phyloP scores from a whole-genome alignment of 2,329 filamentous ascomycete species.

The Ascosphaera apis region DNA sequence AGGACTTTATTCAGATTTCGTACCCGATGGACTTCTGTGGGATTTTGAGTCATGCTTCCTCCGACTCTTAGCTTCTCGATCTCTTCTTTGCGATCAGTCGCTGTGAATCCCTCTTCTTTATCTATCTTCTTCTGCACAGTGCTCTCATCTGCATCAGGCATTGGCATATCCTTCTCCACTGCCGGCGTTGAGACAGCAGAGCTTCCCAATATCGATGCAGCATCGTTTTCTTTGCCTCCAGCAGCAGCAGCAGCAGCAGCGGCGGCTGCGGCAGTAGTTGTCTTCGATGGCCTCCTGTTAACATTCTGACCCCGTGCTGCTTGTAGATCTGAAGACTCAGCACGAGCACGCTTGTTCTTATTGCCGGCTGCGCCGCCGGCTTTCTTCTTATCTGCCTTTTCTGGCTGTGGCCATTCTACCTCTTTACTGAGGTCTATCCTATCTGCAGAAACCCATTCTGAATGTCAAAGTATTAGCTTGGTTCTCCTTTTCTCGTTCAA shows the following conservation, averaged over 20 bases:
- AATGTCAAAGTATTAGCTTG: slow-evolving; percentile 16
- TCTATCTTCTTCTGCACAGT: slow-evolving; percentile 12
- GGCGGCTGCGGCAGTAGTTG: slow-evolving; percentile 10
- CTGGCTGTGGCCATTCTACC: slow-evolving; percentile 87
- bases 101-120: slow-evolving; percentile 15
- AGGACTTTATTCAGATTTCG: slow-evolving; percentile 86
- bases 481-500: too few species aligned
- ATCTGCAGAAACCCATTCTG: slow-evolving; percentile 68
- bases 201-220: slow-evolving; percentile 13
- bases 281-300: slow-evolving; percentile 21
- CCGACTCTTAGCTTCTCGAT: slow-evolving; percentile 89
- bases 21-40: slow-evolving; percentile 86
- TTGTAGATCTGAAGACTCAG: slow-evolving; percentile 29
- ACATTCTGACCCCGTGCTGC: slow-evolving; percentile 28
- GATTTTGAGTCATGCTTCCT: slow-evolving; percentile 97
- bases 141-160: slow-evolving; percentile 16
- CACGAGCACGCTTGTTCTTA: slow-evolving; percentile 35
- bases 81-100: slow-evolving; percentile 46
- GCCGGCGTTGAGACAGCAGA: slow-evolving; percentile 20
- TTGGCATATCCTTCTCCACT: slow-evolving; percentile 20
- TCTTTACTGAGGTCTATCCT: slow-evolving; percentile 73
- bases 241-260: slow-evolving; percentile 24
- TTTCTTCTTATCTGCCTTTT: slow-evolving; percentile 74
- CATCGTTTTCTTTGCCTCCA: slow-evolving; percentile 30
- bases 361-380: slow-evolving; percentile 31